Conservation (phyloP, 352 stramenopile genomes). For the Pythium dissotocum region DNA sequence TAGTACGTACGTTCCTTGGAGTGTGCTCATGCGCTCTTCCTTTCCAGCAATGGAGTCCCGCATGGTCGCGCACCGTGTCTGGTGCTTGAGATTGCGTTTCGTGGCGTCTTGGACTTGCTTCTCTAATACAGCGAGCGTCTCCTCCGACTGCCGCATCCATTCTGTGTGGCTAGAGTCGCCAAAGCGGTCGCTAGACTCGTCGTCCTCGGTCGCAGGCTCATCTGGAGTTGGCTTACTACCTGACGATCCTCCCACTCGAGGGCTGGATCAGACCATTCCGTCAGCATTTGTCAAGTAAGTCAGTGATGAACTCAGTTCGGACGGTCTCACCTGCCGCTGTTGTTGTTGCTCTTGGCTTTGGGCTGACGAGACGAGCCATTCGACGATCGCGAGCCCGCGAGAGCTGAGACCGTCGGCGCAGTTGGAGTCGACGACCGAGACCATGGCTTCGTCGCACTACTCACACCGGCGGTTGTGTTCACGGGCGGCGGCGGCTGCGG, state of each 20-base stretch:
- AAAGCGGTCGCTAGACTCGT: constrained; percentile 2
- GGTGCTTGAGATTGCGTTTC: constrained; percentile 38
- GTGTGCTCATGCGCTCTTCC: constrained; percentile 24
- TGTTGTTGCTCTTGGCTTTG: constrained; percentile 13
- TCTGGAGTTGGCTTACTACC: neutral
- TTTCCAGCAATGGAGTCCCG: constrained; percentile 24
- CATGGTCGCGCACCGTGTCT: constrained; percentile 36
- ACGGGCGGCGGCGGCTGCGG: constrained; percentile 19
- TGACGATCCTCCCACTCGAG: neutral
- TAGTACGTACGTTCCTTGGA: constrained; percentile 24
- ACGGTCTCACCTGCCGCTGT: constrained; percentile 8
- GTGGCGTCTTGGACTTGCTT: constrained; percentile 30
- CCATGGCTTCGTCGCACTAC: constrained; percentile 1
- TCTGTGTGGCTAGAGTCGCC: constrained; percentile 7
- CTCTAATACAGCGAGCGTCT: constrained; percentile 20
- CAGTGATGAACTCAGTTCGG: too few species aligned
- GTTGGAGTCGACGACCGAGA: constrained; percentile 14
- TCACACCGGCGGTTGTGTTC: neutral
- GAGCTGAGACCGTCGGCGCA: neutral
- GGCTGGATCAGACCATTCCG: neutral
- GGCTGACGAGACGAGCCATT: neutral
- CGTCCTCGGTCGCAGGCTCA: constrained; percentile 22
- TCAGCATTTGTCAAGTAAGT: neutral
- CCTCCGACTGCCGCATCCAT: constrained; percentile 25
- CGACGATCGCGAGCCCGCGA: neutral